phyloP scores from a whole-genome alignment of 1,284 basidiomycete species.

The Leccinum angustisporum region DNA sequence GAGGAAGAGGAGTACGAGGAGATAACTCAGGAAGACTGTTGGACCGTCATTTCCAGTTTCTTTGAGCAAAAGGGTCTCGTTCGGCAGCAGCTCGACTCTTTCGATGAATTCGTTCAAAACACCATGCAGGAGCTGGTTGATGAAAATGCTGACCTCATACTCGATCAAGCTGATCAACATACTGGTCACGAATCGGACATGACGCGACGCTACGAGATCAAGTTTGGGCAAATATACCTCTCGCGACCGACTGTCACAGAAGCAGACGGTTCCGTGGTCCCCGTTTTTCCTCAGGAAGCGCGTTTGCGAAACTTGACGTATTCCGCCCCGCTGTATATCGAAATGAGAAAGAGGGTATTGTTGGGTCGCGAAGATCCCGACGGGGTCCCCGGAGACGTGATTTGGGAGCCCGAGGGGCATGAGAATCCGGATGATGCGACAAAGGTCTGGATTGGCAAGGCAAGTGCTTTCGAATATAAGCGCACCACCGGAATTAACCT shows the following conservation, averaged over 20 bases:
- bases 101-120: conserved; percentile 99
- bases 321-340: conserved; percentile 94
- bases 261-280: conserved; percentile 90
- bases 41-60: conserved; percentile 95
- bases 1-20: conserved; percentile 70
- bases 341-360: conserved; percentile 88
- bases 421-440: conserved; percentile 64
- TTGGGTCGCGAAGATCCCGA: conserved; percentile 81
- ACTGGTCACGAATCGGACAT: conserved; percentile 81
- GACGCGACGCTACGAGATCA: conserved; percentile 93
- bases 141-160: conserved; percentile 89
- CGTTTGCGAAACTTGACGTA: conserved; percentile 93
- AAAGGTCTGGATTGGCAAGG: conserved; percentile 97
- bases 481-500: conserved; percentile 11
- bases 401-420: conserved; percentile 79
- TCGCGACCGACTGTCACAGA: conserved; percentile 94
- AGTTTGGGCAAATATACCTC: conserved; percentile 97
- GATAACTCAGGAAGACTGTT: conserved; percentile 92
- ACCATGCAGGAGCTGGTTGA: conserved; percentile 99
- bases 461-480: conserved; percentile 37
- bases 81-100: conserved; percentile 96
- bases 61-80: conserved; percentile 98
- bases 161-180: conserved; percentile 96
- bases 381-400: conserved; percentile 77
- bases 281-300: conserved; percentile 98